Conservation (phyloP, 2,329 filamentous ascomycete genomes). For the Pestalotiopsis sp. region DNA sequence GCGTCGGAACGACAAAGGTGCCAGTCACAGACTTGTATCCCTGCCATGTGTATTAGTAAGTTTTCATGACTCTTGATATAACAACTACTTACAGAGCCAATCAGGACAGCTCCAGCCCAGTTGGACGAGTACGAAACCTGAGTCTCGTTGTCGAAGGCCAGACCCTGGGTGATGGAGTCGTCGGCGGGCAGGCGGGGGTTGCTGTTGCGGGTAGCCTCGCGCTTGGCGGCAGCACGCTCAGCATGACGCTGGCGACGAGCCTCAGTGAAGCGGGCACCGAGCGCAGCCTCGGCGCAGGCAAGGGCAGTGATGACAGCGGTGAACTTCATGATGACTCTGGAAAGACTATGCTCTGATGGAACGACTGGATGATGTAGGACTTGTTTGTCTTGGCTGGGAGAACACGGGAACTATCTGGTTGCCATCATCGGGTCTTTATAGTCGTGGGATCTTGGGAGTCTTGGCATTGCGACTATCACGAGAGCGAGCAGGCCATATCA, state of each 20-base stretch:
- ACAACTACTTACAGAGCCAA: slow-evolving; percentile 49
- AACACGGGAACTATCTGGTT: background rate
- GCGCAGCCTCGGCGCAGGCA: slow-evolving; percentile 41
- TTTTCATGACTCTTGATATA: background rate
- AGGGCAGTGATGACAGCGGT: slow-evolving; percentile 37
- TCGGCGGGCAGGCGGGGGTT: slow-evolving; percentile 19
- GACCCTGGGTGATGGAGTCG: slow-evolving; percentile 25
- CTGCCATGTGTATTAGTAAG: background rate
- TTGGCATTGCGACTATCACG: background rate
- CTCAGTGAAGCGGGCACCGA: slow-evolving; percentile 49
- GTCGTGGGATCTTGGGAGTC: background rate
- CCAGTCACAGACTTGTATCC: slow-evolving; percentile 44
- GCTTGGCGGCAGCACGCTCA: slow-evolving; percentile 1
- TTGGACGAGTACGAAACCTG: slow-evolving; percentile 55
- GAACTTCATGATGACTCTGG: slow-evolving; percentile 48
- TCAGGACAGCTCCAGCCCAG: slow-evolving; percentile 62
- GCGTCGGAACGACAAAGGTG: slow-evolving; percentile 55
- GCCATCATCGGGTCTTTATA: background rate
- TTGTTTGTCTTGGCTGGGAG: background rate
- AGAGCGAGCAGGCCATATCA: background rate
- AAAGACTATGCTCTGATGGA: background rate
- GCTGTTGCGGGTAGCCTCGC: slow-evolving; percentile 16
- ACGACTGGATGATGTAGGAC: background rate
- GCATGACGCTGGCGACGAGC: slow-evolving; percentile 28
- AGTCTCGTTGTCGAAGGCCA: slow-evolving; percentile 11